Evolutionary conservation across 140 eudicot species (phyloP).

Genomic region (Bidens hawaiensis): DNA sequence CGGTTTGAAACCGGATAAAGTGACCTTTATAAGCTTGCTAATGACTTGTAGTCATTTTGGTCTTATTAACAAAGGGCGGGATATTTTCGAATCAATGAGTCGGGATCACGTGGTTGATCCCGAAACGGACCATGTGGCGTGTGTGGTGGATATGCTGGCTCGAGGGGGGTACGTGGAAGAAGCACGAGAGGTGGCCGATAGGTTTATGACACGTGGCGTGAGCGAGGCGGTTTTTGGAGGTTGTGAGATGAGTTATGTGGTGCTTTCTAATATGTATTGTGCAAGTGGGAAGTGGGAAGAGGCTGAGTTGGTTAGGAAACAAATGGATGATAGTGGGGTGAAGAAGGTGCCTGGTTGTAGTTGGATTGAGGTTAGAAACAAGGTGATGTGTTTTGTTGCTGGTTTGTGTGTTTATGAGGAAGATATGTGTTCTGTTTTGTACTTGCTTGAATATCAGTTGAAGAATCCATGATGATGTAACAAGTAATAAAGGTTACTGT

Average conservation of each 20-base stretch:
- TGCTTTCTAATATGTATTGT: conserved; percentile 69
- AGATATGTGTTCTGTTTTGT: conserved; percentile 31
- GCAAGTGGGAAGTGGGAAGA: conserved; percentile 65
- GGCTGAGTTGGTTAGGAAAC: conserved; percentile 63
- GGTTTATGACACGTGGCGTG: conserved; percentile 11
- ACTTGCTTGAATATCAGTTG: conserved; percentile 50
- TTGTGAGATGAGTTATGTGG: conserved; percentile 78
- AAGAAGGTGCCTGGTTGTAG: conserved; percentile 74
- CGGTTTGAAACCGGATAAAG: conserved; percentile 57
- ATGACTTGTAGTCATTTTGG: conserved; percentile 90
- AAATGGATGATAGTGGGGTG: conserved; percentile 49
- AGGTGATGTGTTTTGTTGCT: conserved; percentile 43
- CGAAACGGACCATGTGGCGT: conserved; percentile 60
- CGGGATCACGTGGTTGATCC: conserved; percentile 41
- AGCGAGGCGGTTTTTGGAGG: conserved; percentile 54
- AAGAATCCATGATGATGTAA: conserved; percentile 31
- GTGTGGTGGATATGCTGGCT: conserved; percentile 75
- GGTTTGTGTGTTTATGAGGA: conserved; percentile 36
- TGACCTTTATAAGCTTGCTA: conserved; percentile 63
- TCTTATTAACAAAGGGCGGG: conserved; percentile 38
- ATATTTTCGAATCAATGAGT: conserved; percentile 46
- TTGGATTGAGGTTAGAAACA: conserved; percentile 64
- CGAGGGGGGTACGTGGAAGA: conserved; percentile 65
- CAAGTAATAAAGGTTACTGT: neutral
- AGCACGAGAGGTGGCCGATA: conserved; percentile 42